A percentile compares a stretch with the other conserved stretches of the same genome.
Evolutionary conservation across 768 basidiomycete genomes (phyloP).

Genomic region (Stropharia rugosoannulata): DNA sequence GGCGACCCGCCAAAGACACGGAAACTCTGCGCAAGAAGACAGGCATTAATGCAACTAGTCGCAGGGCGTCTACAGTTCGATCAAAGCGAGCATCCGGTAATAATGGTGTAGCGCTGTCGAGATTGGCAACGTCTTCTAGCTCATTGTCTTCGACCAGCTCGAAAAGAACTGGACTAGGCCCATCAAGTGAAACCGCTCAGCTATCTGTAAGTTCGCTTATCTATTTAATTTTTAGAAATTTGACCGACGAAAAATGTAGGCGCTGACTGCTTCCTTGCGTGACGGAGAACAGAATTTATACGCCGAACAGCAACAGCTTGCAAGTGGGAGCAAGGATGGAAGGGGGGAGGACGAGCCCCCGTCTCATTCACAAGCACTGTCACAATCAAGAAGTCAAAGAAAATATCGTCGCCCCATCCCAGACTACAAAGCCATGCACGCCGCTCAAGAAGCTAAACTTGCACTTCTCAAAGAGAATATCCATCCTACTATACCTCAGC

Average conservation of each 20-base stretch:
- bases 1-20: constrained; percentile 3
- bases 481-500: constrained; percentile 45
- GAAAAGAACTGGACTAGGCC: constrained; percentile 6
- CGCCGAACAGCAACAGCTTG: constrained; percentile 46
- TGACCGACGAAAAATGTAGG: neutral
- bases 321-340: constrained; percentile 40
- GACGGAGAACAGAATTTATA: constrained; percentile 51
- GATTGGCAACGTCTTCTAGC: constrained; percentile 8
- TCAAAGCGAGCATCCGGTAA: neutral
- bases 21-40: constrained; percentile 6
- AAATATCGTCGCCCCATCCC: constrained; percentile 35
- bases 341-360: neutral
- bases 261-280: constrained; percentile 11
- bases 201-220: constrained; percentile 9
- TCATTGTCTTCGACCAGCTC: constrained; percentile 4
- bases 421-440: constrained; percentile 55
- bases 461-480: constrained; percentile 46
- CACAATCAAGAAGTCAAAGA: constrained; percentile 16
- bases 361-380: neutral
- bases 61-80: neutral
- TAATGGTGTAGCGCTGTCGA: neutral
- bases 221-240: constrained; percentile 1
- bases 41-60: constrained; percentile 1
- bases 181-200: constrained; percentile 1
- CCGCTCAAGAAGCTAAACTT: constrained; percentile 42